Percentiles rank a stretch among this genome's conserved stretches.
Conservation (phyloP, 163 green algal genomes). For the Chlorella variabilis region DNA sequence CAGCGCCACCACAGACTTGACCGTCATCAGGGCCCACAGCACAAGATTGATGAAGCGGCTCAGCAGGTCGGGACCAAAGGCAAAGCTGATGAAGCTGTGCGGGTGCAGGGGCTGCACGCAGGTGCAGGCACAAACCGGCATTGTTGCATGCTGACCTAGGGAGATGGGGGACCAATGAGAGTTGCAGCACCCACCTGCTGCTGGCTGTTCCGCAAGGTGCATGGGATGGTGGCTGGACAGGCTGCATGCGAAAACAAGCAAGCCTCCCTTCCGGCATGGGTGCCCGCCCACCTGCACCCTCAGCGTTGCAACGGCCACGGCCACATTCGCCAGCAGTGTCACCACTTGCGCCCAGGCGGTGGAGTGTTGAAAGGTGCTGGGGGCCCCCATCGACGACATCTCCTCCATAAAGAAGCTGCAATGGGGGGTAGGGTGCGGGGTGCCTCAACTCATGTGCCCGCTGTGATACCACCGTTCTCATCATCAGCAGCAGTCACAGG, state of each 20-base stretch:
- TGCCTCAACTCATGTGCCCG: no score
- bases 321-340: conserved; percentile 23
- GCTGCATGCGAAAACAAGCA: no score
- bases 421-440: not conserved
- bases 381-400: conserved; percentile 5
- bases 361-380: conserved; percentile 26
- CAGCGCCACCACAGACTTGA: conserved; percentile 17
- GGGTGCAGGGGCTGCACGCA: conserved; percentile 5
- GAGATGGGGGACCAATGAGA: no score
- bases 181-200: no score
- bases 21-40: conserved; percentile 19
- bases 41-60: conserved; percentile 12
- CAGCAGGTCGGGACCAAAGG: conserved; percentile 17
- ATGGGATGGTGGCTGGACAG: no score
- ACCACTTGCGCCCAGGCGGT: conserved; percentile 23
- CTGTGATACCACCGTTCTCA: no score
- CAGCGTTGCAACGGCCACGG: conserved; percentile 17
- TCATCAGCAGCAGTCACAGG: no score
- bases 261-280: no score
- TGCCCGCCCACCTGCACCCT: conserved; percentile 6
- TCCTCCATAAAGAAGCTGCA: conserved; percentile 26
- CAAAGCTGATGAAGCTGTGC: conserved; percentile 33
- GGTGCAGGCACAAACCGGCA: not conserved
- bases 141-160: no score
- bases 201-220: no score